Conservation (phyloP, 2,329 filamentous ascomycete species). For the Aspergillus sp. region DNA sequence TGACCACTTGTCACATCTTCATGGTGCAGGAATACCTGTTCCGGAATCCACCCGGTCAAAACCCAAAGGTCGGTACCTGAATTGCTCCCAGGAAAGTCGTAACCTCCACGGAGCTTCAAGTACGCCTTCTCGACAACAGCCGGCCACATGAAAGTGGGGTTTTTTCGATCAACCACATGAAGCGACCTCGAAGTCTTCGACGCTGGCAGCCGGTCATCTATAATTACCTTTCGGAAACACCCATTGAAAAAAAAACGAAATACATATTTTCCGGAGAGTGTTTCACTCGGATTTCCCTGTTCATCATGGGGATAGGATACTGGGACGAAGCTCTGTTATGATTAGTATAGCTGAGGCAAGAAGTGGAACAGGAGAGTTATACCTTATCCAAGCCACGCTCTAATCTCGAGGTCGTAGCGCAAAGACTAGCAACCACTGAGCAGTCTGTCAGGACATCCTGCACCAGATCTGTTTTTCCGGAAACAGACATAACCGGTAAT, state of each 20-base stretch:
- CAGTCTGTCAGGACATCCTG: slow-evolving; percentile 96
- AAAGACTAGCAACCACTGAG: slow-evolving; percentile 91
- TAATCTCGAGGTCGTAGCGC: slow-evolving; percentile 65
- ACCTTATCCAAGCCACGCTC: slow-evolving; percentile 63
- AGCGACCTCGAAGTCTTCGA: slow-evolving; percentile 62
- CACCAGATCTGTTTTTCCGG: slow-evolving; percentile 66
- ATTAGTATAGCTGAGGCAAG: slow-evolving; percentile 3
- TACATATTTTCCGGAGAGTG: slow-evolving; percentile 78
- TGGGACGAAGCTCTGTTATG: slow-evolving; percentile 55
- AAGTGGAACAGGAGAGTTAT: slow-evolving; percentile 7
- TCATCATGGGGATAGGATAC: slow-evolving; percentile 65
- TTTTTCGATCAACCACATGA: slow-evolving; percentile 78
- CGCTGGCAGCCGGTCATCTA: slow-evolving; percentile 85
- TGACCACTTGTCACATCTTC: slow-evolving; percentile 68
- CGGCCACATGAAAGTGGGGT: slow-evolving; percentile 79
- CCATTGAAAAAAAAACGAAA: slow-evolving; percentile 95
- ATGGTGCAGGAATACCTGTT: slow-evolving; percentile 85
- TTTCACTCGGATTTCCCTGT: slow-evolving; percentile 52
- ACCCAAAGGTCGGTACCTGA: slow-evolving; percentile 92
- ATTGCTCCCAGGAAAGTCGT: slow-evolving; percentile 96
- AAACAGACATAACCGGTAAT: slow-evolving; percentile 49
- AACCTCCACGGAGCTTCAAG: slow-evolving; percentile 86
- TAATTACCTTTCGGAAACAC: slow-evolving; percentile 73
- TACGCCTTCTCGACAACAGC: slow-evolving; percentile 94
- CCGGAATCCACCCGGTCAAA: slow-evolving; percentile 90